Conservation (phyloP, 176 grass and related monocot genomes). For the Oryza meridionalis region DNA sequence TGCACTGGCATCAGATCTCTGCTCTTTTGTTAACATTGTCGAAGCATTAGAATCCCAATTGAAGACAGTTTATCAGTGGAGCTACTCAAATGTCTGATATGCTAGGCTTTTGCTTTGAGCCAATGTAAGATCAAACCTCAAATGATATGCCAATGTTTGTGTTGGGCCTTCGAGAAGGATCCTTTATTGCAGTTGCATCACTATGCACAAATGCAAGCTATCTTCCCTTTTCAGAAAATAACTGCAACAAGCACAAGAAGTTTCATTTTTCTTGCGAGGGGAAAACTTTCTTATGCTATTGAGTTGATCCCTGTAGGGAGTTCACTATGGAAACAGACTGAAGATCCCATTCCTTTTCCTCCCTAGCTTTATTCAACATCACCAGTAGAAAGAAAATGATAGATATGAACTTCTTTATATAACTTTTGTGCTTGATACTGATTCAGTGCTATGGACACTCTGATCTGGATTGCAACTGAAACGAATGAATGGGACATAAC, state of each 20-base stretch:
- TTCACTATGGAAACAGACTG: neutral
- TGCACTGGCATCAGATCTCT: neutral
- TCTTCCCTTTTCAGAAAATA: neutral
- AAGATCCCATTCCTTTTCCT: neutral
- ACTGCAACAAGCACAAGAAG: neutral
- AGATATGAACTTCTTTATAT: neutral
- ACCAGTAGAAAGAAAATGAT: neutral
- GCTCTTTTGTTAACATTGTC: neutral
- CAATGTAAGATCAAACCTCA: neutral
- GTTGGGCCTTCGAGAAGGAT: neutral
- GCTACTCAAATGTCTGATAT: neutral
- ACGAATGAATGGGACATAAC: neutral
- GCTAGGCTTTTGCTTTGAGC: neutral
- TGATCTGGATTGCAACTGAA: conserved; percentile 34
- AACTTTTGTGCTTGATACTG: neutral
- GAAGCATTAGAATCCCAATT: neutral
- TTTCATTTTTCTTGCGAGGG: neutral
- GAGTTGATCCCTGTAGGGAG: conserved; percentile 11
- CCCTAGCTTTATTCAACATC: neutral
- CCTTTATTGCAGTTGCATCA: neutral
- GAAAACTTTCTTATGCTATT: neutral
- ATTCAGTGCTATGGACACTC: neutral
- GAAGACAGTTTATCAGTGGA: neutral
- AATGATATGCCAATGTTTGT: neutral
- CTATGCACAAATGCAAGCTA: neutral